These are phyloP conservation scores for Pseudozyma sp. DNA, from an alignment of 1,284 basidiomycete genomes.

Conservation along the genomic window DNA sequence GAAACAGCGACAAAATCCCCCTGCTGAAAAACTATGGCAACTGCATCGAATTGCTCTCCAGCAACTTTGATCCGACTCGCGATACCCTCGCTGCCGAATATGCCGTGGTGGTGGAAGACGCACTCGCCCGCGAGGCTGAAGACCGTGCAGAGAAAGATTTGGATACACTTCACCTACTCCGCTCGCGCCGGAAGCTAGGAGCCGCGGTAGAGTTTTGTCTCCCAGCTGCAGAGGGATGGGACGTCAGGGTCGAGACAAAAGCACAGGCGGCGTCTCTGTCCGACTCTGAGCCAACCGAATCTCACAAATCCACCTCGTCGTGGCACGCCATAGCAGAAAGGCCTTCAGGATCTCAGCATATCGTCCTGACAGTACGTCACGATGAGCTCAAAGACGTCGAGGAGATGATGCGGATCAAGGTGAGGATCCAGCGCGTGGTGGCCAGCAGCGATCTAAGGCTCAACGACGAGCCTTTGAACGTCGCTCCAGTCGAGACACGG, in stretches of 20 bases:
- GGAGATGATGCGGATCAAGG: conserved; percentile 41
- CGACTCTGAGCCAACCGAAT: conserved; percentile 1
- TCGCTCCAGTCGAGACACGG: conserved; percentile 29
- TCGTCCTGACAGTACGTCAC: conserved; percentile 36
- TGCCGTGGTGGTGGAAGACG: conserved; percentile 79
- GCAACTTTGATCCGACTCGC: conserved; percentile 81
- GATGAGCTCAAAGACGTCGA: conserved; percentile 34
- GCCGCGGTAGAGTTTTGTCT: conserved; percentile 83
- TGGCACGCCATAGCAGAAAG: conserved; percentile 71
- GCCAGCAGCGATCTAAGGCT: conserved; percentile 54
- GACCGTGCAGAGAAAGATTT: conserved; percentile 47
- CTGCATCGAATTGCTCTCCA: conserved; percentile 81
- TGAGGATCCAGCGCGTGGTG: conserved; percentile 56
- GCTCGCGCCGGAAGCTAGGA: conserved; percentile 76
- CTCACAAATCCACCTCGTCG: conserved; percentile 77
- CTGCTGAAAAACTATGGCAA: conserved; percentile 82
- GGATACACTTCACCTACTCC: conserved; percentile 33
- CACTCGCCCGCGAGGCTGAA: conserved; percentile 69
- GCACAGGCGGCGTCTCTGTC: conserved; percentile 10
- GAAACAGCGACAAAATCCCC: conserved; percentile 80
- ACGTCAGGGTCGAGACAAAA: conserved; percentile 75
- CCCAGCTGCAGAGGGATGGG: conserved; percentile 86
- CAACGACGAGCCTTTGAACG: conserved; percentile 46
- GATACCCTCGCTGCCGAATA: conserved; percentile 88
- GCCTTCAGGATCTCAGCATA: conserved; percentile 20